Conservation (phyloP, 1,139 yeast species). For the Nakaseomyces sp. region DNA sequence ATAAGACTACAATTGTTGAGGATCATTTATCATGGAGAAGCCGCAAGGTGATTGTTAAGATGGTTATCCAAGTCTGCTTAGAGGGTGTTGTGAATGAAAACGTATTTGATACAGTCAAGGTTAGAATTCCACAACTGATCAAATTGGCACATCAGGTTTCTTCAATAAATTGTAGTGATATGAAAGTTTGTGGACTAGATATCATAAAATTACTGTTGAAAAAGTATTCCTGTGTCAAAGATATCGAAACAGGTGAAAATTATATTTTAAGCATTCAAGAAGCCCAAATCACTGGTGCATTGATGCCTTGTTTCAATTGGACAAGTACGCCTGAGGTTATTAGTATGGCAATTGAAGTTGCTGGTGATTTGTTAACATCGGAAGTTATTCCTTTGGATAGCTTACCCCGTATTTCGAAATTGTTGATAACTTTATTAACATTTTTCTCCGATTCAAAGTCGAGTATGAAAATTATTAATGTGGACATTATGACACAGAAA, state of each 20-base stretch:
- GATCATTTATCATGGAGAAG: slow-evolving; percentile 1
- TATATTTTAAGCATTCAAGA: slow-evolving; percentile 84
- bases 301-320: slow-evolving; percentile 76
- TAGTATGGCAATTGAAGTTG: slow-evolving; percentile 67
- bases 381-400: slow-evolving; percentile 42
- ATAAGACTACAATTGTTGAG: neutral
- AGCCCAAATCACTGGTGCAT: slow-evolving; percentile 86
- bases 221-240: slow-evolving; percentile 45
- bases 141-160: slow-evolving; percentile 80
- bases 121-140: slow-evolving; percentile 60
- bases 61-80: slow-evolving; percentile 7
- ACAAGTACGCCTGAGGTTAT: slow-evolving; percentile 71
- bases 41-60: neutral
- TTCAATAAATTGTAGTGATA: slow-evolving; percentile 54
- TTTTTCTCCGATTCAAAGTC: slow-evolving; percentile 34
- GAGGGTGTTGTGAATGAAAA: slow-evolving; percentile 18
- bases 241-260: slow-evolving; percentile 64
- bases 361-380: slow-evolving; percentile 65
- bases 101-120: slow-evolving; percentile 7
- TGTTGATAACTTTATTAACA: slow-evolving; percentile 61
- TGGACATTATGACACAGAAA: slow-evolving; percentile 34
- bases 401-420: slow-evolving; percentile 53
- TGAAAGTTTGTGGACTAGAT: slow-evolving; percentile 59
- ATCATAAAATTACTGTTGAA: slow-evolving; percentile 53
- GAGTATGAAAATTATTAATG: slow-evolving; percentile 35